Percentiles rank a stretch among this genome's conserved stretches.
Conservation (phyloP, 495 filamentous ascomycete species). For the Penicillium diatomitis region DNA sequence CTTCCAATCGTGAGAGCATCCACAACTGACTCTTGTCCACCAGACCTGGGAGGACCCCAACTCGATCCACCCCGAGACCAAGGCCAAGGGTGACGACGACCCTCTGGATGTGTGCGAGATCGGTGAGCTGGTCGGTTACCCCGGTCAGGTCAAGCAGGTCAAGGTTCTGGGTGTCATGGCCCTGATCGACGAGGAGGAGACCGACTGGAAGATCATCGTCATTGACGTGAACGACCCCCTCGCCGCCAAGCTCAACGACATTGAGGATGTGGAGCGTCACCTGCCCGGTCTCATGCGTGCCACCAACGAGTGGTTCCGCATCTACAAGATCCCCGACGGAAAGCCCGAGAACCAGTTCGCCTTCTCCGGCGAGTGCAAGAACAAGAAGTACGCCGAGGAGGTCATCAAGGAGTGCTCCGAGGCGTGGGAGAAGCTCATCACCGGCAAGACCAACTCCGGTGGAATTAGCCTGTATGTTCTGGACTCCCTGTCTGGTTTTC, state of each 20-base stretch:
- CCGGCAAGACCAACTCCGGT: conserved; percentile 70
- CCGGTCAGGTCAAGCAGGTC: conserved; percentile 97
- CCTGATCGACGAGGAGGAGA: conserved; percentile 97
- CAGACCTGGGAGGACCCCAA: conserved; percentile 99
- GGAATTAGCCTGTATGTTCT: conserved; percentile 73
- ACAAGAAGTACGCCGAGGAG: conserved; percentile 96
- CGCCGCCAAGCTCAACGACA: conserved; percentile 91
- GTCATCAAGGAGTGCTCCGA: conserved; percentile 92
- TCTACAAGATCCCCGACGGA: conserved; percentile 99
- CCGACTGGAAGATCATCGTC: conserved; percentile 99
- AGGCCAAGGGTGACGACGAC: conserved; percentile 99
- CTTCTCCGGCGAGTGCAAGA: conserved; percentile 99
- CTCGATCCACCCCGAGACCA: conserved; percentile 91
- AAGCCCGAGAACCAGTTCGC: conserved; percentile 99
- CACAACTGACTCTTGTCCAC: conserved; percentile 4
- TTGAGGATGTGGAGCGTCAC: conserved; percentile 98
- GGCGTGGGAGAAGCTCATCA: conserved; percentile 93
- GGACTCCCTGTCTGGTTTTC: background rate
- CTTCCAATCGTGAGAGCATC: background rate
- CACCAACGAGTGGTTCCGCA: conserved; percentile 99
- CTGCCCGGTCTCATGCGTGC: conserved; percentile 92
- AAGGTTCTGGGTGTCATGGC: conserved; percentile 99
- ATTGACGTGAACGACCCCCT: conserved; percentile 97
- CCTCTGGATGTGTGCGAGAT: conserved; percentile 99
- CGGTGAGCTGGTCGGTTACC: conserved; percentile 90